Percentiles rank a stretch among this genome's conserved stretches.
phyloP scores from a whole-genome alignment of 306 rosid genomes.

The Malus sieversii region DNA sequence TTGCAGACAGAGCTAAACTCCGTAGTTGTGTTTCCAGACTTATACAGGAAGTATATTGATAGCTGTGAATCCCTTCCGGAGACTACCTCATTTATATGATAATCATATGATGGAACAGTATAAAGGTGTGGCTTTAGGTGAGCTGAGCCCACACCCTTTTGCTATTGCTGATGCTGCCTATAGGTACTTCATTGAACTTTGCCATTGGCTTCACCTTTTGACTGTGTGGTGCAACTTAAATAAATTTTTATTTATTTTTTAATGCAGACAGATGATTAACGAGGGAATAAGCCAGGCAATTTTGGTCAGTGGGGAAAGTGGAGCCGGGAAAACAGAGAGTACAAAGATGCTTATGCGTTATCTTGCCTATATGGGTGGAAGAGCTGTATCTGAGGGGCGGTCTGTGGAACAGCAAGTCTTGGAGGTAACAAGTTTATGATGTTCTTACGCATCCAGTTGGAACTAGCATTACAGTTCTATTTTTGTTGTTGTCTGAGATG shows the following conservation, averaged over 20 bases:
- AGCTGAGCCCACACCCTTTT: slow-evolving; percentile 94
- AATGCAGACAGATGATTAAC: slow-evolving; percentile 69
- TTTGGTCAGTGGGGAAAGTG: slow-evolving; percentile 98
- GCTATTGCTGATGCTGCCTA: slow-evolving; percentile 96
- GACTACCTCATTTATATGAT: slow-evolving; percentile 75
- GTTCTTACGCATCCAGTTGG: background rate
- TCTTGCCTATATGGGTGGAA: slow-evolving; percentile 91
- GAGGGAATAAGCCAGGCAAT: slow-evolving; percentile 82
- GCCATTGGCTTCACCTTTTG: slow-evolving; percentile 2
- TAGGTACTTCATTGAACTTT: slow-evolving; percentile 46
- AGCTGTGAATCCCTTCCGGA: slow-evolving; percentile 90
- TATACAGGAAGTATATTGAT: slow-evolving; percentile 92
- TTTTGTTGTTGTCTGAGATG: slow-evolving; percentile 2
- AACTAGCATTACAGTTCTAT: background rate
- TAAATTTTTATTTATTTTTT: background rate
- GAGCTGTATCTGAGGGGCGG: slow-evolving; percentile 65
- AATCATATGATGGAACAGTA: slow-evolving; percentile 65
- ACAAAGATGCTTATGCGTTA: slow-evolving; percentile 96
- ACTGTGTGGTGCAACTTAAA: background rate
- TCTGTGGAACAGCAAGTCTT: slow-evolving; percentile 94
- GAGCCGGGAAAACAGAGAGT: slow-evolving; percentile 97
- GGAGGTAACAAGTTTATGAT: slow-evolving; percentile 45
- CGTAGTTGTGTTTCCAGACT: slow-evolving; percentile 51
- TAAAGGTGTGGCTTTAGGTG: slow-evolving; percentile 68
- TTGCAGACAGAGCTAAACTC: slow-evolving; percentile 15